A percentile compares a stretch with the other conserved stretches of the same genome.
These are phyloP conservation scores for Tuber calosporum DNA, from an alignment of 495 filamentous ascomycete genomes.

Conservation along the genomic window DNA sequence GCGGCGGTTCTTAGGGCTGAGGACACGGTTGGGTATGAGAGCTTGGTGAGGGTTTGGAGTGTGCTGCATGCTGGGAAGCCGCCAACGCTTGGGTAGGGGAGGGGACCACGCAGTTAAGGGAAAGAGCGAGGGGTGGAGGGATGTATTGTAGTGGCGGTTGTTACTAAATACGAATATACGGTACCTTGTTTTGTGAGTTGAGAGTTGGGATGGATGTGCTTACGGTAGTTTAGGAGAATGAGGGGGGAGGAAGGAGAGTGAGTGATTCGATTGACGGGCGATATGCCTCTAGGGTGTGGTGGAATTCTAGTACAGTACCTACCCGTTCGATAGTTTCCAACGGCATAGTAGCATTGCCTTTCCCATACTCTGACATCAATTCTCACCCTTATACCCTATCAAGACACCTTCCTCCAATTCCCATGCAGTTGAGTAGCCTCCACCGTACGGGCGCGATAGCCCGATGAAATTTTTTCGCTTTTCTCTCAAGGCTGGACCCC, in stretches of 20 bases:
- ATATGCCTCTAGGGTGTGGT: not conserved
- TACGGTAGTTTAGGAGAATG: not conserved
- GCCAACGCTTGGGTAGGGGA: constrained; percentile 3
- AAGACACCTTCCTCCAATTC: not conserved
- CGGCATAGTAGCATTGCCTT: not conserved
- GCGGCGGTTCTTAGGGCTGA: constrained; percentile 68
- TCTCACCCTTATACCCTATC: not conserved
- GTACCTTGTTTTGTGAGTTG: not conserved
- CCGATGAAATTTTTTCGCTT: not conserved
- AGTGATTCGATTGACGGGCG: not conserved
- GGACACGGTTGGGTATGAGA: constrained; percentile 68
- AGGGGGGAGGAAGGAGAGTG: not conserved
- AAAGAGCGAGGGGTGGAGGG: not conserved
- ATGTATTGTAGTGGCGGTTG: not conserved
- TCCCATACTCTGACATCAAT: not conserved
- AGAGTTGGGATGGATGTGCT: not conserved
- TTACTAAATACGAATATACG: not conserved
- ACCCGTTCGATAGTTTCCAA: not conserved
- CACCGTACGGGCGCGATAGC: not conserved
- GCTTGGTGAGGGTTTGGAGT: constrained; percentile 74
- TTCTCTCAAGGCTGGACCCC: not conserved
- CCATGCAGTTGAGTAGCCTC: not conserved
- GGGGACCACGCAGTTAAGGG: not conserved
- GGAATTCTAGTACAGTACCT: not conserved
- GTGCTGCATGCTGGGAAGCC: constrained; percentile 39